A percentile compares a stretch with the other conserved stretches of the same genome.
Conservation (phyloP, 2,329 filamentous ascomycete genomes). For the Alternaria hordeiaustralica region DNA sequence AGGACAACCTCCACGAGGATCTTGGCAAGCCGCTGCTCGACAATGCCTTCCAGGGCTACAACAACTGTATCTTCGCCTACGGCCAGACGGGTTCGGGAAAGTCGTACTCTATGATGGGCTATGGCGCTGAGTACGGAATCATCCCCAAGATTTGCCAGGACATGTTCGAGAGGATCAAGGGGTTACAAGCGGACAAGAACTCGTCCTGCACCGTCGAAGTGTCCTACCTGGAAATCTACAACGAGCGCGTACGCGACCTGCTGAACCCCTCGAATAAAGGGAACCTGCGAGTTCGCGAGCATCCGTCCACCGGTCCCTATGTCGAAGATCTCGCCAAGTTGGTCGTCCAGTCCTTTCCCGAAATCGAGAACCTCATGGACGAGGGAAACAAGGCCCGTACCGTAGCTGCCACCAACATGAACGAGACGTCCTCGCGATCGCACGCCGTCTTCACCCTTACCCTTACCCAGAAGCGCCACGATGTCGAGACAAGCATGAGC, state of each 20-base stretch:
- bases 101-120: constrained; percentile 99
- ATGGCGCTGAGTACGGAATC: constrained; percentile 92
- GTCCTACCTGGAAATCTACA: constrained; percentile 99
- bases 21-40: constrained; percentile 89
- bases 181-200: constrained; percentile 74
- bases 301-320: constrained; percentile 96
- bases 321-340: constrained; percentile 97
- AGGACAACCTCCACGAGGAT: constrained; percentile 87
- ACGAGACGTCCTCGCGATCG: constrained; percentile 97
- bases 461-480: constrained; percentile 89
- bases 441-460: constrained; percentile 98
- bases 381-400: constrained; percentile 99
- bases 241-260: constrained; percentile 93
- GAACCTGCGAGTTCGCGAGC: constrained; percentile 95
- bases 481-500: constrained; percentile 93
- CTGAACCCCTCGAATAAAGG: constrained; percentile 95
- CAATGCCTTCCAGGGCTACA: constrained; percentile 98
- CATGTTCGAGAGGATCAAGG: constrained; percentile 88
- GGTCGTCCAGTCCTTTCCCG: constrained; percentile 88
- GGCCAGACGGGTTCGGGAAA: constrained; percentile 98
- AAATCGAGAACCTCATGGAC: constrained; percentile 98
- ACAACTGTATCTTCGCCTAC: constrained; percentile 99
- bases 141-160: constrained; percentile 97
- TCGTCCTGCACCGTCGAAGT: constrained; percentile 93
- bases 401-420: constrained; percentile 99